Evolutionary conservation across 352 stramenopile species (phyloP), one percentile per base, ranked within the genome.

Genomic region (Phytophthora sojae): DNA sequence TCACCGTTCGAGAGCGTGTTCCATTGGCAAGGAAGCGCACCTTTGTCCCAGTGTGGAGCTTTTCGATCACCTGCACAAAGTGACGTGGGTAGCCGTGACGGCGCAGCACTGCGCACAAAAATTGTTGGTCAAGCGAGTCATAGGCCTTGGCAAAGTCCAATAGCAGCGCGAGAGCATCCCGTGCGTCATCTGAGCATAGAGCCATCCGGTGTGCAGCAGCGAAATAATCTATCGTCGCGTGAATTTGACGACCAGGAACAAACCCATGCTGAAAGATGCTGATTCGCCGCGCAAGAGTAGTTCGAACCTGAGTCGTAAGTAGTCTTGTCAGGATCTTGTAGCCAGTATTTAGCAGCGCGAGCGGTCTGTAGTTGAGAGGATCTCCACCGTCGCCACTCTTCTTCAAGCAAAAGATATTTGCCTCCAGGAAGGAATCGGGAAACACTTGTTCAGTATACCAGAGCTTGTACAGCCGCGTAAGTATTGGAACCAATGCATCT

Each of bases 111-210:
- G 11, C 17, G 37, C 42, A 51, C 5, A 56, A 15, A n/a, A 57
- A 57, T 2, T 17, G 11, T 15, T 4, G 4, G n/a, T 42, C 37
- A n/a, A 69, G 52, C 1, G 63, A 60, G 47, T 70, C 63, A 47
- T 70, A 70, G 15, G 63, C 63, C 11, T 64, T 70, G 2, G 26
- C 12, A 45, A 70, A 70, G 45, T 60, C 44, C 5, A 70, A 21
- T 8, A 70, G 17, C 21, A 60, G 8, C 1, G 12, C 37, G 6
- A 53, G 14, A 15, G 62, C 44, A 23, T 52, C 30, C 15, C 1
- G 7, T 11, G n/a, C n/a, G 3, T 55, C 29, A 0, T 23, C 35
- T 12, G 50, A 47, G 12, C 7, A 4, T 3, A 4, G 21, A 0
- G 54, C 55, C 32, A 59, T 32, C 1, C 21, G 14, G 32, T 49